Conservation (phyloP, 2,329 filamentous ascomycete genomes). For the Herpotrichia juniperi region DNA sequence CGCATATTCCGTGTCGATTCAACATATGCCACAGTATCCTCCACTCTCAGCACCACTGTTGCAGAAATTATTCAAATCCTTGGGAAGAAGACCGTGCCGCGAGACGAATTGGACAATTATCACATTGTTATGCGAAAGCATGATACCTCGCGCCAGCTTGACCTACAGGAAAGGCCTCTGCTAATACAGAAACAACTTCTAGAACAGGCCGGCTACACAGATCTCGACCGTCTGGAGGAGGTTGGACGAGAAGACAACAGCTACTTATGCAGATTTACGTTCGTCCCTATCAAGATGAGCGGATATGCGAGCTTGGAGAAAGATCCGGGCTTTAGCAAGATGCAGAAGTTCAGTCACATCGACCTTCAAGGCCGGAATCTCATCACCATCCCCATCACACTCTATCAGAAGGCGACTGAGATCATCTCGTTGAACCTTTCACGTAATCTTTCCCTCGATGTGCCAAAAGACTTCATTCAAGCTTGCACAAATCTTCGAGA, state of each 20-base stretch:
- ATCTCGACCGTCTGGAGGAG: conserved; percentile 86
- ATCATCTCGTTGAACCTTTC: conserved; percentile 96
- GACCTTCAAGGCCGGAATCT: conserved; percentile 89
- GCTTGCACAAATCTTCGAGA: conserved; percentile 89
- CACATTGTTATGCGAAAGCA: conserved; percentile 96
- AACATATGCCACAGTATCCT: conserved; percentile 91
- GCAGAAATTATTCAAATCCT: conserved; percentile 87
- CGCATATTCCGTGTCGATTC: conserved; percentile 93
- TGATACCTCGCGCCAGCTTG: conserved; percentile 82
- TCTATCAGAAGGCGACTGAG: conserved; percentile 89
- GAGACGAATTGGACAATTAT: conserved; percentile 90
- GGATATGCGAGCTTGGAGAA: conserved; percentile 74
- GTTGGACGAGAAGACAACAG: conserved; percentile 96
- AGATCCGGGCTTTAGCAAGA: conserved; percentile 80
- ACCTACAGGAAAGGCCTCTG: conserved; percentile 78
- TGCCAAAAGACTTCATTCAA: conserved; percentile 95
- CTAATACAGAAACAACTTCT: conserved; percentile 90
- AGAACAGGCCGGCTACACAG: conserved; percentile 89
- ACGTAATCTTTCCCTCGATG: conserved; percentile 86
- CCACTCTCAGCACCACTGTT: conserved; percentile 82
- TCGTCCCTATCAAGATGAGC: conserved; percentile 86
- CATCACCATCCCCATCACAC: conserved; percentile 89
- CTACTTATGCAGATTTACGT: conserved; percentile 94
- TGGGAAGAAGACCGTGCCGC: conserved; percentile 91
- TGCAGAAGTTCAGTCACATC: conserved; percentile 92